Percentiles rank a stretch among this genome's conserved stretches.
phyloP scores from a whole-genome alignment of 495 filamentous ascomycete species.

The Aspergillus coremiiformis region DNA sequence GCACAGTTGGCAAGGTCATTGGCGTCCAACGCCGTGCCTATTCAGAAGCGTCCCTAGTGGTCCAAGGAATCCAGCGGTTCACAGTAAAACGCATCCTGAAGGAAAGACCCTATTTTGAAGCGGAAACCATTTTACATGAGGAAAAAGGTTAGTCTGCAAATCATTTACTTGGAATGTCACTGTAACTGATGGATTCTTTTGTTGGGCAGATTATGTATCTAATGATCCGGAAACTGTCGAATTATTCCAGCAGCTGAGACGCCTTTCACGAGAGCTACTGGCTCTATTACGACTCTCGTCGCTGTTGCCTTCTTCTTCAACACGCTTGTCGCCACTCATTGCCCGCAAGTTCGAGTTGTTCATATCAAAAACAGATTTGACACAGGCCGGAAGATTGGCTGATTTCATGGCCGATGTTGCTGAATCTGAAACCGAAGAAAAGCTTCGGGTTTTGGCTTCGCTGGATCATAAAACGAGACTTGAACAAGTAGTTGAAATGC shows the following conservation, averaged over 20 bases:
- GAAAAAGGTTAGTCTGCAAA: constrained; percentile 42
- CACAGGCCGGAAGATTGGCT: constrained; percentile 79
- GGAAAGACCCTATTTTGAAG: constrained; percentile 82
- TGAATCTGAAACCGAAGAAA: constrained; percentile 79
- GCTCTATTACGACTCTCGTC: constrained; percentile 70
- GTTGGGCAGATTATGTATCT: constrained; percentile 30
- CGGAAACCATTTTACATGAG: constrained; percentile 56
- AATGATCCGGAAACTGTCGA: constrained; percentile 53
- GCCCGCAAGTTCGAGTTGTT: constrained; percentile 77
- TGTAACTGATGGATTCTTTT: constrained; percentile 2
- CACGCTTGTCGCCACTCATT: constrained; percentile 70
- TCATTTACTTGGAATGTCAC: neutral
- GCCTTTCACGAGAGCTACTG: constrained; percentile 74
- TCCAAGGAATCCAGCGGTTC: constrained; percentile 78
- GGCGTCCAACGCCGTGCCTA: constrained; percentile 73
- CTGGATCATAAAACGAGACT: constrained; percentile 71
- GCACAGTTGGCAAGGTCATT: constrained; percentile 72
- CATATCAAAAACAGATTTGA: constrained; percentile 66
- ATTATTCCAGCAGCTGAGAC: constrained; percentile 72
- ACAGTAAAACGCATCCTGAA: constrained; percentile 64
- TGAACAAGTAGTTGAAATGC: constrained; percentile 68
- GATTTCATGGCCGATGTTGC: constrained; percentile 94
- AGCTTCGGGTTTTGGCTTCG: constrained; percentile 71
- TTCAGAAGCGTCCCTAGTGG: constrained; percentile 72
- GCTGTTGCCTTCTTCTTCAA: constrained; percentile 55